Conservation (phyloP, 768 basidiomycete genomes). For the Suillus fuscotomentosus region DNA sequence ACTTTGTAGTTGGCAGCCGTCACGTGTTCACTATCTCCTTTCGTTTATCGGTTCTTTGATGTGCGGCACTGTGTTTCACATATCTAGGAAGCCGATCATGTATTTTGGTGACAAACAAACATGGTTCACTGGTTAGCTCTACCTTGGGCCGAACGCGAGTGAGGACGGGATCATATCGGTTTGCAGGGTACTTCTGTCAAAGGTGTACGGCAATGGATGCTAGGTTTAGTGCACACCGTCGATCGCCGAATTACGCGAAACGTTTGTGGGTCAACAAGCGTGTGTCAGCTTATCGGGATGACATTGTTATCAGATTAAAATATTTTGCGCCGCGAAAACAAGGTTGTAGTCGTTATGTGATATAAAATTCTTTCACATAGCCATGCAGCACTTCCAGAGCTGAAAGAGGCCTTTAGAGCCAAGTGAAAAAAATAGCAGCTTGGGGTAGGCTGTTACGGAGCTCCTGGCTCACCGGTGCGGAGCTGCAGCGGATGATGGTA, state of each 20-base stretch:
- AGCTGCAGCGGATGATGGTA: neutral
- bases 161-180: no score
- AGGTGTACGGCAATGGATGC: neutral
- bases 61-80: neutral
- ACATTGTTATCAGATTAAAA: neutral
- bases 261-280: no score
- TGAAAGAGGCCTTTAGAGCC: neutral
- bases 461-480: neutral
- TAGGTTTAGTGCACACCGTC: neutral
- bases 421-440: neutral
- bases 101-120: neutral
- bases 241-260: neutral
- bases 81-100: neutral
- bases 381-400: neutral
- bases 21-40: neutral
- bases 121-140: neutral
- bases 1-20: neutral
- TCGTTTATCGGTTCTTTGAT: no score
- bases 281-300: no score
- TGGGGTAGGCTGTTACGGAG: neutral
- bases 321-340: neutral
- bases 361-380: neutral
- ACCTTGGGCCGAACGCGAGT: neutral
- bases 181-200: neutral
- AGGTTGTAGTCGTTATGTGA: neutral